Evolutionary conservation across 768 basidiomycete genomes (phyloP).

Genomic region (Lactarius hengduanensis): DNA sequence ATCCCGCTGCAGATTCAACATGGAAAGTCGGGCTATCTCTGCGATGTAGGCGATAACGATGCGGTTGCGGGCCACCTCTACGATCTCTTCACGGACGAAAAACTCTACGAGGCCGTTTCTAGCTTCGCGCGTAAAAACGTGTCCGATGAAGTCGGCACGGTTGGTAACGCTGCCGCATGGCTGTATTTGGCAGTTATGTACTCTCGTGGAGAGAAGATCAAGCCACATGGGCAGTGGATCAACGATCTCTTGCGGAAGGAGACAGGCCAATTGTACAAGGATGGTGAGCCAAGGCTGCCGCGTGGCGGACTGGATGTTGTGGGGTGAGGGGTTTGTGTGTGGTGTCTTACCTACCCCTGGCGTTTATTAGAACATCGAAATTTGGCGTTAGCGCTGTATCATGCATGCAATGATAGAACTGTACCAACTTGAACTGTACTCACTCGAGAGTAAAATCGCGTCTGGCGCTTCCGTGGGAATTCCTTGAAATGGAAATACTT

Average conservation of each 20-base stretch:
- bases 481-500: constrained; percentile 1
- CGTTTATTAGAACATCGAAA: constrained; percentile 10
- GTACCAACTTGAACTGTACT: not conserved
- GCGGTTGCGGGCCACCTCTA: constrained; percentile 74
- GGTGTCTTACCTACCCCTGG: not conserved
- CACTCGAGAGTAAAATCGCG: not conserved
- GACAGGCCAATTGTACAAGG: constrained; percentile 65
- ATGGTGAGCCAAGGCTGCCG: constrained; percentile 71
- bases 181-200: constrained; percentile 79
- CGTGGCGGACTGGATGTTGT: constrained; percentile 36
- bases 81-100: constrained; percentile 75
- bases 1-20: constrained; percentile 90
- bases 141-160: constrained; percentile 80
- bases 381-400: constrained; percentile 6
- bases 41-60: constrained; percentile 70
- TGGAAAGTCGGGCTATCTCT: constrained; percentile 86
- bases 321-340: constrained; percentile 12
- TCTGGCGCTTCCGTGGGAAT: not conserved
- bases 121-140: constrained; percentile 68
- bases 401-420: not conserved
- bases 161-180: constrained; percentile 72
- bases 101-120: constrained; percentile 45
- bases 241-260: constrained; percentile 79
- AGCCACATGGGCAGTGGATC: constrained; percentile 81
- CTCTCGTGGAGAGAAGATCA: constrained; percentile 67